Evolutionary conservation across 1,139 yeast genomes (phyloP), one percentile per base, ranked within the genome.

Genomic region (Yamadazyma diddensiae): DNA sequence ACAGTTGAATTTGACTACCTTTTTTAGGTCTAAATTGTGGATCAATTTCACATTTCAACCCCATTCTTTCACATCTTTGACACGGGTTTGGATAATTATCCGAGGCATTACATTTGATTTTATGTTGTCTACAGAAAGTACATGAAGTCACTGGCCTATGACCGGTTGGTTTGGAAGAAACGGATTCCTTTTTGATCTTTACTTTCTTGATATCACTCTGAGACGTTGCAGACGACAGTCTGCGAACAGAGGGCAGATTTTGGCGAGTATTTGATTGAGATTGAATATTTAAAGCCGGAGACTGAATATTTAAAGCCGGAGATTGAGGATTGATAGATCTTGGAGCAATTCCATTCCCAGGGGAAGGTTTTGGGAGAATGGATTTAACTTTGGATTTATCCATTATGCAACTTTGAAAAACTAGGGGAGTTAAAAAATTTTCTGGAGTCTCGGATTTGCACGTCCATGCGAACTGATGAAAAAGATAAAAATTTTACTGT

Each of bases 61-160:
- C 81, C 85, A 84, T 82, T 49, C 82, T 69, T 30, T 78, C 82
- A 57, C 97, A 90, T 37, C 96, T 61, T 20, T 82, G 74, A 55
- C 97, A 90, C 0, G 96, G 86, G 10, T 70, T 68, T 2, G 97
- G 97, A 46, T 75, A 83, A 40, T 82, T 79, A 16, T 84, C 92
- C 3, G 86, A 75, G 0, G 97, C 97, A 52, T 90, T 86, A 59
- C 97, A 90, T 51, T 83, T 84, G 59, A 88, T 87, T 58, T 90
- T 90, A 54, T 88, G 97, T 53, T 90, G 97, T 34, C 97, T 78
- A 54, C 97, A 90, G 51, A 87, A 94, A 0, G 95, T 85, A 53
- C 97, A 90, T 3, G 95, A 83, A 0, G 95, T 84, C 2, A 88
- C 94, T 0, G 96, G 96, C 35, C 96, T 64, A 49, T 82, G 90